Base-by-base conservation (phyloP, 805 yeast species). In the Candida railenensis region DNA sequence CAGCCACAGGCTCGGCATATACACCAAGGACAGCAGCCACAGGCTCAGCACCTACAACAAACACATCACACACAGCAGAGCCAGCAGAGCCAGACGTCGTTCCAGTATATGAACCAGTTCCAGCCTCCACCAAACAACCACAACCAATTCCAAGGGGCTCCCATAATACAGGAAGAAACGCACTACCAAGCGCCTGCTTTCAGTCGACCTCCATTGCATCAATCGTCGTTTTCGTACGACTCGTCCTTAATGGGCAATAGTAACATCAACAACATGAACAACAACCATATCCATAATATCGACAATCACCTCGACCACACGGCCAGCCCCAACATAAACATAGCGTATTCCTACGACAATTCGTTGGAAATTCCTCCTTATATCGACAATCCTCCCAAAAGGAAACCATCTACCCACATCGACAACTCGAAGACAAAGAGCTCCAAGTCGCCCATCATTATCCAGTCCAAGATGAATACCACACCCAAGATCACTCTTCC, bases 81-180 rank as follows among this genome's bases (percentile, higher is more conserved):
- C 20, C 48, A 44, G 46, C 48, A 18, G 40, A 48, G 22, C 38
- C 58, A 21, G 40, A 52, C 30, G 20, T 20, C 15, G 14, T 39
- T 15, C 42, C 21, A 37, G 34, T 30, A 12, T 19, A 22, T 28
- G 19, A 22, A n/a, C 21, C 41, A 37, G 40, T 39, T 25, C 43
- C 47, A 20, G 20, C 42, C 30, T 19, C 43, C 39, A 32, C 39
- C 18, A n/a, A 22, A 16, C 38, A 37, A 4, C 15, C 37, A 16
- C 14, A 34, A n/a, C 19, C 19, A n/a, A 34, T 16, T 7, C 19
- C 19, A 25, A 5, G 30, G 5, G 11, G 30, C 11, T 11, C 30
- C 30, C 5, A 11, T 7, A 25, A 25, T 25, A 25, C 30, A 5
- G 9, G 30, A 25, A 25, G 30, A 25, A 7, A 25, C 9, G 9